Base-by-base conservation (phyloP, 805 yeast species). In the Jamesozyma jinghongensis region DNA sequence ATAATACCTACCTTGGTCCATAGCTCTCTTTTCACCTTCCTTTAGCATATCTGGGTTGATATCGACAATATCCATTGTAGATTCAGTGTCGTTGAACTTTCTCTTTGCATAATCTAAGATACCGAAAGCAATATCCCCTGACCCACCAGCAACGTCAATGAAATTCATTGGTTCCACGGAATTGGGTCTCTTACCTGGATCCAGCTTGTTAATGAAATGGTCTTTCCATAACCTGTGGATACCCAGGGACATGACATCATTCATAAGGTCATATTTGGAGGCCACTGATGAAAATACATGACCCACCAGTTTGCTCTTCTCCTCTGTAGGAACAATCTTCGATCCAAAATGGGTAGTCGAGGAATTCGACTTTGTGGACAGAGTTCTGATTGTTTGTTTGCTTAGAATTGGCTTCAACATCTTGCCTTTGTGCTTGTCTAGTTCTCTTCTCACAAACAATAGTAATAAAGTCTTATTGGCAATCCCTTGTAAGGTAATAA, bases 71-170 rank as follows among this genome's bases (percentile, higher is more conserved):
- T 88, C 85, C 92, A 92, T 92, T 19, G 79, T 77, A 27, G 86
- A 77, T 46, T 70, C 68, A 30, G 63, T 71, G 65, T 92, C 98
- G 42, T 82, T 80, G 57, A 78, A 85, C 47, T 78, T 75, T 31
- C 69, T 64, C 48, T 81, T 79, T 8, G 97, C 97, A 63, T 92
- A 95, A 54, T 87, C 95, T 46, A 92, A 69, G 47, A 92, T 72
- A 2, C 98, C 94, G 65, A 86, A 86, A 1, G 98, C 98, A 63
- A 92, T 90, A 58, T 92, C 98, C 36, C 98, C 98, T 10, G 97
- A 86, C 19, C 98, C 98, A 44, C 98, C 98, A 20, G 98, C 98
- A 42, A 92, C 97, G 63, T 92, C 98, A 48, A 92, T 71, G 56
- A 92, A 90, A 43, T 79, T 76, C 53, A 92, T 68, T 3, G 96